Evolutionary conservation across 2,329 filamentous ascomycete species (phyloP), one percentile per base, ranked within the genome.

Genomic region (Verticillium isaacii): DNA sequence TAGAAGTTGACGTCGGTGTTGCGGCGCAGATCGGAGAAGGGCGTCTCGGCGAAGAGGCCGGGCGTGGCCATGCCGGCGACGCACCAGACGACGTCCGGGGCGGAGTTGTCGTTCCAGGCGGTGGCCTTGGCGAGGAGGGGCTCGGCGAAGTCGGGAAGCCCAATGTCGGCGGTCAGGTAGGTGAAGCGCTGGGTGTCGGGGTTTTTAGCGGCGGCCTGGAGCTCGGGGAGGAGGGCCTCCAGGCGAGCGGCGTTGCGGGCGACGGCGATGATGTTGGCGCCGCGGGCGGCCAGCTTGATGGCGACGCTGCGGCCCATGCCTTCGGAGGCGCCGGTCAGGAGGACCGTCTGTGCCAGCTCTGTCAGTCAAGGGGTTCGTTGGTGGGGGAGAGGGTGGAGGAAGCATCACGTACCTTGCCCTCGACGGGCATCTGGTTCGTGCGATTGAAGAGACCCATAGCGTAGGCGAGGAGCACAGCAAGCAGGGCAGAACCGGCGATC

Each of bases 1-100:
- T 89, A 97, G 79, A 92, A 98, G 77, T 97, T 94, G 68, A 94
- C 85, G 71, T 97, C 92, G 92, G 97, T 97, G 74, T 96, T 92
- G 66, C 82, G 80, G 52, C 89, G 85, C 66, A 93, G 79, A 12
- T 83, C 84, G 8, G 87, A 78, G 59, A 91, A 79, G 9, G 89
- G 82, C 45, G 86, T 87, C 64, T 97, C 91, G 66, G 91, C 75
- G 78, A 94, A 96, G 64, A 96, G 88, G 39, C 85, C 83, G 0
- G 93, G 93, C 17, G 80, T 82, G 6, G 90, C 85, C 66, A 85
- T 81, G 63, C 94, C 94, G 3, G 94, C 94, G 58, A 93, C 85
- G 72, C 92, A 93, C 93, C 95, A 98, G 37, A 98, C 90, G 61
- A 97, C 83, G 72, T 98, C 94, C 0, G 92, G 91, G 32, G 88